phyloP scores from a whole-genome alignment of 2,329 filamentous ascomycete species.

The Bimuria novae-zelandiae region DNA sequence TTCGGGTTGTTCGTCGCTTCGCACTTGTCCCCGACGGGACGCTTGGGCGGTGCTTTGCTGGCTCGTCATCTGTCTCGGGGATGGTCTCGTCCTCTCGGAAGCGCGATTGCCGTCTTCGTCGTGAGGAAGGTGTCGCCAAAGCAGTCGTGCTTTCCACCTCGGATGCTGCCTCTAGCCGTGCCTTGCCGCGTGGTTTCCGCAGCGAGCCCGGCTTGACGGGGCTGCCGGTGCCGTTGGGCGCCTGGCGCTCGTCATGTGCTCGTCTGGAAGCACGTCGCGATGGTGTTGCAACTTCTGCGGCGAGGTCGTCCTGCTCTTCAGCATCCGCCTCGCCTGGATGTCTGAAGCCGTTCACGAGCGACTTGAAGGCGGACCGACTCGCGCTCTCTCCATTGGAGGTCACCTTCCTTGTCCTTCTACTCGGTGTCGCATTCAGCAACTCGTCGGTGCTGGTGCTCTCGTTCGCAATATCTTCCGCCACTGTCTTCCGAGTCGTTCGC shows the following conservation, averaged over 20 bases:
- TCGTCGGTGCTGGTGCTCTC: constrained; percentile 15
- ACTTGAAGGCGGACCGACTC: constrained; percentile 17
- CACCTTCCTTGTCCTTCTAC: constrained; percentile 19
- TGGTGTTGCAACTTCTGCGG: constrained; percentile 16
- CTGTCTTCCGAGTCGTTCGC: not conserved
- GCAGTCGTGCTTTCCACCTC: constrained; percentile 16
- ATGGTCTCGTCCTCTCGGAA: constrained; percentile 10
- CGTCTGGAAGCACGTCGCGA: constrained; percentile 16
- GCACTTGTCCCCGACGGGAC: constrained; percentile 19
- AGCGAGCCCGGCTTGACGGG: constrained; percentile 15
- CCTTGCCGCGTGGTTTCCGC: constrained; percentile 13
- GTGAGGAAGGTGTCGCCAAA: constrained; percentile 22
- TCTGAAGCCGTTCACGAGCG: constrained; percentile 16
- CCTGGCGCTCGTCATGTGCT: not conserved
- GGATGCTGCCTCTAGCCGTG: constrained; percentile 11
- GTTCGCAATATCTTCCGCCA: constrained; percentile 1
- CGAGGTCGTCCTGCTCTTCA: constrained; percentile 27
- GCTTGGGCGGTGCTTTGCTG: constrained; percentile 16
- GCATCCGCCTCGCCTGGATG: constrained; percentile 13
- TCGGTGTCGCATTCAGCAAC: constrained; percentile 23
- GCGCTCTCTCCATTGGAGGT: constrained; percentile 24
- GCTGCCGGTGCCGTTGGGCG: constrained; percentile 2
- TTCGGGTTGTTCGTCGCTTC: constrained; percentile 30
- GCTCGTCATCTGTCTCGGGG: constrained; percentile 32
- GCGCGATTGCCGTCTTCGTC: constrained; percentile 16